phyloP scores from a whole-genome alignment of 495 filamentous ascomycete species.

The Aeminium ludgeri region DNA sequence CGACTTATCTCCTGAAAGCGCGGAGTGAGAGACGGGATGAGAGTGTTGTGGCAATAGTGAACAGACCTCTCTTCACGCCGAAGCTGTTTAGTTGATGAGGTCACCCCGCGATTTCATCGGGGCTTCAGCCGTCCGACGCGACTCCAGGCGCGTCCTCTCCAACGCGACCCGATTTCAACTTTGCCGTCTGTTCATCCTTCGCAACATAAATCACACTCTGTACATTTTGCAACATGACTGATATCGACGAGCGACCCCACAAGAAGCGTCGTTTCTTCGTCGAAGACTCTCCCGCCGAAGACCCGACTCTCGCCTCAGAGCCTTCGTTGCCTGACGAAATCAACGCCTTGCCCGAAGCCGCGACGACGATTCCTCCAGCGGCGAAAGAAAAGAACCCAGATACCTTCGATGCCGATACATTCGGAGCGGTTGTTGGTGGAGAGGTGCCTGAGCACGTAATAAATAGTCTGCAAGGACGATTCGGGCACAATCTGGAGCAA shows the following conservation, averaged over 20 bases:
- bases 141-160: no score
- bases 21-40: no score
- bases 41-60: no score
- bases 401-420: constrained; percentile 50
- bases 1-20: no score
- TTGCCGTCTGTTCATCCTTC: no score
- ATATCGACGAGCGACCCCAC: constrained; percentile 42
- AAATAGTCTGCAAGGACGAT: constrained; percentile 21
- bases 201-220: no score
- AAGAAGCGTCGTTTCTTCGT: constrained; percentile 76
- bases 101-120: no score
- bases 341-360: constrained; percentile 10
- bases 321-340: constrained; percentile 16
- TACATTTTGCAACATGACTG: constrained; percentile 18
- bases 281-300: constrained; percentile 30
- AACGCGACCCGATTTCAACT: no score
- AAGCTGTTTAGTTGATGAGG: no score
- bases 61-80: no score
- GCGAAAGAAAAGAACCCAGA: constrained; percentile 6
- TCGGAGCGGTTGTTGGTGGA: constrained; percentile 55
- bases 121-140: no score
- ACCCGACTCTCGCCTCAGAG: constrained; percentile 6
- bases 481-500: constrained; percentile 30
- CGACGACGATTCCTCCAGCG: not conserved
- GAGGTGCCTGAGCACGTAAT: constrained; percentile 30